Evolutionary conservation across 768 basidiomycete genomes (phyloP), one percentile per base, ranked within the genome.

Genomic region (Suillus americanus): DNA sequence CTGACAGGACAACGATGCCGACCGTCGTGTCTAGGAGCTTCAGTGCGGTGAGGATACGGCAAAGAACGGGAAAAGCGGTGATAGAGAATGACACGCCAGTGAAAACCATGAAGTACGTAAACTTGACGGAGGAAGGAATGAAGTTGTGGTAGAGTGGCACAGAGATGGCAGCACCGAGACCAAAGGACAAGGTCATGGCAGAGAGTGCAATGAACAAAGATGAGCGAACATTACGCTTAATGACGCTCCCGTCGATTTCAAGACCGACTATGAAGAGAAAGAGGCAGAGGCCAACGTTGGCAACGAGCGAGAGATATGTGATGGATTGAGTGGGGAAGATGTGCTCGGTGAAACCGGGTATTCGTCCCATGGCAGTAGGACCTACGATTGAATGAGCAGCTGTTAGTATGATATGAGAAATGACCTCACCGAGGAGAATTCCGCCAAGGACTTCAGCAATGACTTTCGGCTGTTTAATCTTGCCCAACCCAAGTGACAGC

Each of bases 181-280:
- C 93, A 70, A 99, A 99, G 0, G 97, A 97, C 3, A 98, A 70
- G 13, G 86, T 66, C 82, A 99, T 92, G 5, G 97, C 97, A 0
- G 89, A 89, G 0, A 91, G 70, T 1, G 94, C 89, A 51, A 99
- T 88, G 0, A 84, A 82, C 1, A 81, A 74, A 1, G 90, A 90
- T 2, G 89, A 76, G 3, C 86, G 82, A 0, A 83, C 87, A 81
- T 91, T 92, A 30, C 90, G 87, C 70, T 84, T 89, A 75, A 99
- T 90, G 65, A 97, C 80, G 4, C 80, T 79, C 0, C 85, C 79
- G 67, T 99, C 97, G 64, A 97, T 95, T 78, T 94, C 92, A 23
- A 97, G 87, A 0, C 97, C 97, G 41, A 98, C 90, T 66, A 98
- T 86, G 80, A 98, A 98, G 13, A 98, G 85, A 79, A 94, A 95